Base-by-base conservation (phyloP, 2,329 filamentous ascomycete genomes). In the Arthroderma sp. region DNA sequence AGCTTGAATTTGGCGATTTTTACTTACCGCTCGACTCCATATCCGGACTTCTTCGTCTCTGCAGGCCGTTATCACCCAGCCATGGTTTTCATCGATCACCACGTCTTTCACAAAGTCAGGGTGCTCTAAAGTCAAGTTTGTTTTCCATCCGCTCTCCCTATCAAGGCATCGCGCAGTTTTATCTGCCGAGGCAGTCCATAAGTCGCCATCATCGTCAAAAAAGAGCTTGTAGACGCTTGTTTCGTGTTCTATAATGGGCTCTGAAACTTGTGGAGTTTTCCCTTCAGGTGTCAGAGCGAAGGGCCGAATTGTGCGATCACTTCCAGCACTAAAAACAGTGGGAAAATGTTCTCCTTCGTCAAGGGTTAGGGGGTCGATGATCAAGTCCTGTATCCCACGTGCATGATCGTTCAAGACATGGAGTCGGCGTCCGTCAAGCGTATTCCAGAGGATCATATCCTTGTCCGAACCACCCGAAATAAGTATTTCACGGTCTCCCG, bases 161-260 rank as follows among this genome's bases (percentile, higher is more conserved):
- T 80, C 73, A 6, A 95, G 72, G 53, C 85, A 88, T 61, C 89
- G 91, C 1, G 80, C 80, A 0, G 83, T 87, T 53, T 86, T 91
- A 61, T 98, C 91, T 4, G 86, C 87, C 48, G 86, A 94, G 4
- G 88, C 83, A 5, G 89, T 95, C 87, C 87, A 96, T 9, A 95
- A 66, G 54, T 95, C 85, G 30, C 75, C 78, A 39, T 78, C 76
- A 4, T 64, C 63, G 51, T 87, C 82, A 54, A 94, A 94, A 15
- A 75, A 68, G 9, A 96, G 66, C 51, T 76, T 80, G 64, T 94
- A 93, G 6, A 98, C 79, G 52, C 83, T 91, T 1, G 91, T 98
- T 53, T 95, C 86, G 62, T 98, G 91, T 50, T 81, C 81, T 39
- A 82, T 65, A 42, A 95, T 80, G 1, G 75, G 57, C 63, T 60